Evolutionary conservation across 805 yeast species (phyloP).

Genomic region (Nakazawaea siamensis): DNA sequence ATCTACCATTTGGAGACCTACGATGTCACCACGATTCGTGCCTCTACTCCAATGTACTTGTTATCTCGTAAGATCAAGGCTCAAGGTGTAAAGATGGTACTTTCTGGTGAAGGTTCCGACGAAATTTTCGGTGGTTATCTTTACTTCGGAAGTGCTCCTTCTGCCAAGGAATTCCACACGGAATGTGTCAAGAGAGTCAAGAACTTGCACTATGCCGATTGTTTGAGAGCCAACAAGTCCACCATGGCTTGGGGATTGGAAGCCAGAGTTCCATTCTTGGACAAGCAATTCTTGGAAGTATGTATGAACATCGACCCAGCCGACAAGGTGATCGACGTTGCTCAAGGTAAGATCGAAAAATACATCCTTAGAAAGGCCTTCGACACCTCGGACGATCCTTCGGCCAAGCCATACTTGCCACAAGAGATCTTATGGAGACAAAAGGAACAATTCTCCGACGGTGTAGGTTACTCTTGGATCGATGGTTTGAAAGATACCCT

Average conservation of each 20-base stretch:
- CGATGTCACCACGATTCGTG: constrained; percentile 98
- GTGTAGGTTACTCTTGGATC: constrained; percentile 99
- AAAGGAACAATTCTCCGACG: constrained; percentile 99
- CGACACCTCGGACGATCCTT: constrained; percentile 82
- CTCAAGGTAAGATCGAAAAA: constrained; percentile 82
- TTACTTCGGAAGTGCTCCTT: constrained; percentile 95
- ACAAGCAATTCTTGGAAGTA: constrained; percentile 81
- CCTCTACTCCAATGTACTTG: constrained; percentile 98
- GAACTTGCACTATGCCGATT: constrained; percentile 95
- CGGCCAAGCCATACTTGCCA: constrained; percentile 81
- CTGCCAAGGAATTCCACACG: constrained; percentile 85
- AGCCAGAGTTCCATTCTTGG: constrained; percentile 99
- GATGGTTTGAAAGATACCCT: constrained; percentile 96
- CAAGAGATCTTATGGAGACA: constrained; percentile 98
- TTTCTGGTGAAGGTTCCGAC: constrained; percentile 98
- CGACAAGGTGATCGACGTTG: constrained; percentile 74
- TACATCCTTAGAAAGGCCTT: constrained; percentile 96
- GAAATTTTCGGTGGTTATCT: constrained; percentile 98
- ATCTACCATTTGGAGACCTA: constrained; percentile 94
- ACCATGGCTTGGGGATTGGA: constrained; percentile 99
- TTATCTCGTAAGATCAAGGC: constrained; percentile 96
- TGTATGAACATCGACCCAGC: constrained; percentile 93
- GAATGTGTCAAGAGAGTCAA: constrained; percentile 95
- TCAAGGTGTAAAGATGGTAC: constrained; percentile 98
- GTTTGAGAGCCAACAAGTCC: constrained; percentile 97